phyloP scores from a whole-genome alignment of 2,329 filamentous ascomycete species.

The Xylaria hypoxylon region DNA sequence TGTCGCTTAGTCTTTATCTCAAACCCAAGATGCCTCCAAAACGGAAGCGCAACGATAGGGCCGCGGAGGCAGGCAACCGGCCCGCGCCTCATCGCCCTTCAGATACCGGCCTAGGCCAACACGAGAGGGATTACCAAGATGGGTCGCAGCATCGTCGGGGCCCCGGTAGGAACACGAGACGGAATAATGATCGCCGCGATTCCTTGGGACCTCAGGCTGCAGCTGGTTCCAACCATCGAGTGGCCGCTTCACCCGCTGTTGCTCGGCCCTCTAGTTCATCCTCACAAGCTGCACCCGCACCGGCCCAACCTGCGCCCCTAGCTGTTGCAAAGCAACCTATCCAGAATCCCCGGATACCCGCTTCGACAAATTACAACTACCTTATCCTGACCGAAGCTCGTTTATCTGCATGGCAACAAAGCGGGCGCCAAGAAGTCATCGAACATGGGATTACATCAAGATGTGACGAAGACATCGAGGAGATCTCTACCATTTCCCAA shows the following conservation, averaged over 20 bases:
- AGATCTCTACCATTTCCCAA: slow-evolving; percentile 80
- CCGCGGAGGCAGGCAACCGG: slow-evolving; percentile 61
- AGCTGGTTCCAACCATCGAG: slow-evolving; percentile 46
- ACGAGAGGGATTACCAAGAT: slow-evolving; percentile 65
- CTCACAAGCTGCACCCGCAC: slow-evolving; percentile 50
- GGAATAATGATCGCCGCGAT: slow-evolving; percentile 63
- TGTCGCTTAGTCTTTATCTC: slow-evolving; percentile 37
- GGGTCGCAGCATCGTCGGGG: slow-evolving; percentile 54
- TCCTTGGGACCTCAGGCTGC: slow-evolving; percentile 56
- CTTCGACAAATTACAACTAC: slow-evolving; percentile 72
- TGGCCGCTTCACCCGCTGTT: slow-evolving; percentile 50
- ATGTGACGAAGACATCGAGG: slow-evolving; percentile 74
- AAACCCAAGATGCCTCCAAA: slow-evolving; percentile 65
- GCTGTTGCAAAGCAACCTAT: slow-evolving; percentile 39
- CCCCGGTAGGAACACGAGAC: slow-evolving; percentile 59
- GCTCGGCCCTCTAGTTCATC: slow-evolving; percentile 55
- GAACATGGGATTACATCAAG: slow-evolving; percentile 73
- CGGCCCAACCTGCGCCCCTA: slow-evolving; percentile 45
- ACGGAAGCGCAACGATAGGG: slow-evolving; percentile 68
- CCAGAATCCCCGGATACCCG: slow-evolving; percentile 48
- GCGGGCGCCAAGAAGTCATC: slow-evolving; percentile 75
- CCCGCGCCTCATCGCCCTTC: slow-evolving; percentile 73
- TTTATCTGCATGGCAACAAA: slow-evolving; percentile 74
- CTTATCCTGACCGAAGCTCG: slow-evolving; percentile 78
- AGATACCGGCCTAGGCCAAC: slow-evolving; percentile 66